Evolutionary conservation across 306 rosid species (phyloP), one percentile per base, ranked within the genome.

Genomic region (Senna siamea): DNA sequence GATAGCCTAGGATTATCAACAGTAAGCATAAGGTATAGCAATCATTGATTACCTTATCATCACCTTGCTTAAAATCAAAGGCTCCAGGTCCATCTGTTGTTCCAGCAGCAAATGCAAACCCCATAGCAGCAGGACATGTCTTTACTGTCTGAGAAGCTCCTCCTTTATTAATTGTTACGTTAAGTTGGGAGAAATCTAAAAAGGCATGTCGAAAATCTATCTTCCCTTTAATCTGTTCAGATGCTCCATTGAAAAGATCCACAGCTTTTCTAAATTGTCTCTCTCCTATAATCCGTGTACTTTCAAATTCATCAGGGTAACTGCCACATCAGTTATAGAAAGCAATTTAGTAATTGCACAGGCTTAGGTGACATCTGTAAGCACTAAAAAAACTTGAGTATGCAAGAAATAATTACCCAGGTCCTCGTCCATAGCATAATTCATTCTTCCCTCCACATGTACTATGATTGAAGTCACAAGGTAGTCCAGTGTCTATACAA

Each of bases 21-120:
- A n/a, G 41, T 41, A 51, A 70, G 20, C 72, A 58, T n/a, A 74
- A 74, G 18, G 57, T 26, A 71, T 34, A 65, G 30, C 50, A 64
- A 19, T 37, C 75, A 51, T 35, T 38, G 26, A 60, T 78, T 85
- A 93, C 98, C 96, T 85, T 75, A 81, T 89, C 86, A 78, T 93
- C 97, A 37, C 97, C 98, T 85, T 93, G 98, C 77, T 60, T 82
- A 84, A 90, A 90, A 83, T 90, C 97, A 80, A 93, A 93, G 56
- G 98, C 93, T 69, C 98, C 97, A 40, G 98, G 98, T 51, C 98
- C 98, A 76, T 93, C 98, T 15, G 97, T 93, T 65, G 96, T 93
- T 81, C 98, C 98, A 17, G 98, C 98, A 7, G 93, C 98, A 89
- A 90, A 93, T 72, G 88, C 90, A 76, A 90, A 87, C 38, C 98